A percentile compares a stretch with the other conserved stretches of the same genome.
Conservation (phyloP, 345 rosid genomes). For the Conringia planisiliqua region DNA sequence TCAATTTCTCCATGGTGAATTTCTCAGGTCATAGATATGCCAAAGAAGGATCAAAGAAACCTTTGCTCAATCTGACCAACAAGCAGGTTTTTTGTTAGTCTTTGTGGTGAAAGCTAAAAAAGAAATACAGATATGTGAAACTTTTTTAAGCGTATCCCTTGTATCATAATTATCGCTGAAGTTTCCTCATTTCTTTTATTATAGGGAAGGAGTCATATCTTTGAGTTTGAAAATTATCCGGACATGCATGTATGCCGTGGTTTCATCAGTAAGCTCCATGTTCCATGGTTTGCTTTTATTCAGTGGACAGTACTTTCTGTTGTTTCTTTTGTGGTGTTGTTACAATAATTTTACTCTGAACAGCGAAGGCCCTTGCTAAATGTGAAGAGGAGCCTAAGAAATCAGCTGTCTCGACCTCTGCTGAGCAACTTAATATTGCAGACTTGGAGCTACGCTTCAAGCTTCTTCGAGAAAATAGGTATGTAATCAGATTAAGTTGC, state of each 20-base stretch:
- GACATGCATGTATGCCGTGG: conserved; percentile 81
- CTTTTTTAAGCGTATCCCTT: conserved; percentile 1
- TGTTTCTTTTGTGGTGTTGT: not conserved
- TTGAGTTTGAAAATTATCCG: conserved; percentile 73
- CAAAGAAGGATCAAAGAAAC: conserved; percentile 77
- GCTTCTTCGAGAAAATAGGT: conserved; percentile 73
- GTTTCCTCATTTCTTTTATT: conserved; percentile 17
- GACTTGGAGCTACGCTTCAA: conserved; percentile 73
- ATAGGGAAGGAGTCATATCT: conserved; percentile 73
- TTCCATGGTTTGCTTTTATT: conserved; percentile 5
- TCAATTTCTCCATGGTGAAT: conserved; percentile 2
- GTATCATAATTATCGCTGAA: not conserved
- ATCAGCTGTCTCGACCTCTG: conserved; percentile 37
- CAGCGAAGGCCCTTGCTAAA: conserved; percentile 70
- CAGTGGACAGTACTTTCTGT: conserved; percentile 17
- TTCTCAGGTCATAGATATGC: conserved; percentile 65
- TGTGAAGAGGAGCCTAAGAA: conserved; percentile 56
- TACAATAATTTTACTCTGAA: conserved; percentile 12
- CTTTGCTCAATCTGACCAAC: conserved; percentile 80
- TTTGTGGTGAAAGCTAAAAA: conserved; percentile 8
- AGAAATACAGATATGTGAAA: not conserved
- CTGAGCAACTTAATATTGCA: conserved; percentile 66
- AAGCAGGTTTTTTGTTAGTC: conserved; percentile 48
- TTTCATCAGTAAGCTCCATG: conserved; percentile 59
- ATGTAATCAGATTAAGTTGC: conserved; percentile 2